phyloP scores from a whole-genome alignment of 441 rosid genomes.

The Kokia cookei region DNA sequence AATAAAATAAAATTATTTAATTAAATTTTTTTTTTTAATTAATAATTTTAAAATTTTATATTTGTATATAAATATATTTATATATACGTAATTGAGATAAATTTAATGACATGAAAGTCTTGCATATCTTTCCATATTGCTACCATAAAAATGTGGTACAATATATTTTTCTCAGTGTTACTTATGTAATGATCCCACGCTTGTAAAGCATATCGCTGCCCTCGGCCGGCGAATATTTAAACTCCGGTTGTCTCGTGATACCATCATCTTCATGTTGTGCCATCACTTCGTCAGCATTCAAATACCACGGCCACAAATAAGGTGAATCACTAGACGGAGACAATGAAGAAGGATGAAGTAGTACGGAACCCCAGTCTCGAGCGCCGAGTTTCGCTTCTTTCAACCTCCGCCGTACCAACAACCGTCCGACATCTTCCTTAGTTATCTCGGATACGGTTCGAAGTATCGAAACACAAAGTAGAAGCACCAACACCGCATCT shows the following conservation, averaged over 20 bases:
- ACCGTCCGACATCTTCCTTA: slow-evolving; percentile 59
- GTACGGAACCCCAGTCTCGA: slow-evolving; percentile 78
- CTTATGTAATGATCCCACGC: slow-evolving; percentile 42
- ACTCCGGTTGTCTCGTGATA: slow-evolving; percentile 38
- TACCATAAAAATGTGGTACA: background rate
- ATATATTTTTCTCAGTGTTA: background rate
- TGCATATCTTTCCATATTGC: background rate
- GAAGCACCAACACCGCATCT: slow-evolving; percentile 56
- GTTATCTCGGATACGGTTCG: slow-evolving; percentile 58
- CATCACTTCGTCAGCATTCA: slow-evolving; percentile 47
- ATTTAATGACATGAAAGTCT: background rate
- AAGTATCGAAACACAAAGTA: slow-evolving; percentile 56
- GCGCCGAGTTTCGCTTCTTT: slow-evolving; percentile 61
- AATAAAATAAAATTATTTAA: too few species aligned
- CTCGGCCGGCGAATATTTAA: slow-evolving; percentile 46
- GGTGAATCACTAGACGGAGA: slow-evolving; percentile 25
- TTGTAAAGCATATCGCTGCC: slow-evolving; percentile 75
- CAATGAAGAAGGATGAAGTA: slow-evolving; percentile 35
- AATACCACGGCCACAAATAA: slow-evolving; percentile 64
- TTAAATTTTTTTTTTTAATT: too few species aligned
- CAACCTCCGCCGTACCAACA: slow-evolving; percentile 56
- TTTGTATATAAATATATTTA: too few species aligned
- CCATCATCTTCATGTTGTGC: slow-evolving; percentile 24
- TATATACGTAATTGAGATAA: too few species aligned
- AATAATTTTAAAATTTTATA: too few species aligned